Evolutionary conservation across 768 basidiomycete species (phyloP), one percentile per base, ranked within the genome.

Genomic region (Mycena rebaudengoi): DNA sequence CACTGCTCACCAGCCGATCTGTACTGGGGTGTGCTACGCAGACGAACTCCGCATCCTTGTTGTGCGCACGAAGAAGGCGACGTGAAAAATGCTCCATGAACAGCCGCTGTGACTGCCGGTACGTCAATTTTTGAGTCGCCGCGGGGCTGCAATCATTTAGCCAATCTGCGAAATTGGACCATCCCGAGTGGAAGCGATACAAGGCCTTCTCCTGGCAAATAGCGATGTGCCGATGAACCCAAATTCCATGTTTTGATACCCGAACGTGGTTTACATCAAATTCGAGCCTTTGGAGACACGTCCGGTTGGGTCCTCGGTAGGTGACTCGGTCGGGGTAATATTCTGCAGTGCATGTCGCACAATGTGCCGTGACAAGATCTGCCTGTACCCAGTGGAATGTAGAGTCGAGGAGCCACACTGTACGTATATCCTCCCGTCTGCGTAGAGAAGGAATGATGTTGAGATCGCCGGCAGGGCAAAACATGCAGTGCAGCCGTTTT

Each of bases 111-210:
- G 71, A 68, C 39, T 76, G 75, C 4, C 68, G 65, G 16, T 50
- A 32, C 12, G 69, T 73, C 18, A 76, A 35, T 21, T 45, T 40
- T 13, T 33, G 12, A 14, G 32, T 32, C 1, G 35, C 21, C 7
- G 29, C 32, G 3, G 28, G 23, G 0, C 16, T 46, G n/a, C 33
- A 57, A 10, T 71, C 71, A 51, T 75, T 76, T 10, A 75, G 13
- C 62, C 68, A 75, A 2, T 68, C 57, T 2, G 75, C 66, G 48
- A 73, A 76, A 57, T 73, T 74, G 2, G 74, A 70, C 71, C 74
- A 75, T 12, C 74, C 73, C 16, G 65, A 55, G 32, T 72, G 70
- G 45, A 73, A 71, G 0, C 69, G 51, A 16, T 67, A 52, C 18
- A 74, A 21, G 14, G 73, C 70, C 11, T 62, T 59, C 57, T 75